Evolutionary conservation across 805 yeast species (phyloP).

Genomic region (Priceomyces fermenticarens): DNA sequence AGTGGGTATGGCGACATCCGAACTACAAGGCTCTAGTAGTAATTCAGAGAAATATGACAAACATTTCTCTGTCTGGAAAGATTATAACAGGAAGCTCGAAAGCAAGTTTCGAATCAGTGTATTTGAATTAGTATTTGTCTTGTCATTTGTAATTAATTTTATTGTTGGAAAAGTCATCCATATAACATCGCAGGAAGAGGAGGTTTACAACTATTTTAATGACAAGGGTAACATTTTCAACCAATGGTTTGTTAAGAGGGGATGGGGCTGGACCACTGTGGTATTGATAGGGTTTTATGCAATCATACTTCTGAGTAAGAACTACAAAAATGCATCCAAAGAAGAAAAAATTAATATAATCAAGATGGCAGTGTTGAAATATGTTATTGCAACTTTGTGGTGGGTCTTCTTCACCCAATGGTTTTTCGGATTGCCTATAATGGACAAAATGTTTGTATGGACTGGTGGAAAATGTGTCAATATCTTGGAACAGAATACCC

Average conservation of each 20-base stretch:
- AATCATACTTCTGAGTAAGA: slow-evolving; percentile 8
- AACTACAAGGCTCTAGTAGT: background rate
- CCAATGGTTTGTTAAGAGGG: slow-evolving; percentile 73
- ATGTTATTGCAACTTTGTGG: slow-evolving; percentile 61
- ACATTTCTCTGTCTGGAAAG: slow-evolving; percentile 4
- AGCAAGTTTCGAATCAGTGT: slow-evolving; percentile 11
- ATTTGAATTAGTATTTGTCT: slow-evolving; percentile 24
- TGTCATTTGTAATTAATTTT: slow-evolving; percentile 41
- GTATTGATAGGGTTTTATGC: slow-evolving; percentile 25
- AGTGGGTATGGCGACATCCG: too few relatives aligned
- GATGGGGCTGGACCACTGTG: slow-evolving; percentile 85
- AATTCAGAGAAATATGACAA: slow-evolving; percentile 11
- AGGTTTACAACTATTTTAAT: slow-evolving; percentile 48
- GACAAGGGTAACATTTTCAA: slow-evolving; percentile 72
- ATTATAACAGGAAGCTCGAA: background rate
- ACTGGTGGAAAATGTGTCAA: slow-evolving; percentile 80
- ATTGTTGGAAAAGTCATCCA: slow-evolving; percentile 51
- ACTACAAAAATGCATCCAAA: slow-evolving; percentile 7
- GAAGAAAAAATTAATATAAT: slow-evolving; percentile 7
- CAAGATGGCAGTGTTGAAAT: slow-evolving; percentile 36
- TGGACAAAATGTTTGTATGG: slow-evolving; percentile 76
- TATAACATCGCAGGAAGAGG: slow-evolving; percentile 41
- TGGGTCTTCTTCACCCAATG: slow-evolving; percentile 89
- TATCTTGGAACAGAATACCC: slow-evolving; percentile 10
- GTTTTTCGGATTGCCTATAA: slow-evolving; percentile 79